Evolutionary conservation across 2,329 filamentous ascomycete species (phyloP).

Genomic region (Mollisia scopiformis): DNA sequence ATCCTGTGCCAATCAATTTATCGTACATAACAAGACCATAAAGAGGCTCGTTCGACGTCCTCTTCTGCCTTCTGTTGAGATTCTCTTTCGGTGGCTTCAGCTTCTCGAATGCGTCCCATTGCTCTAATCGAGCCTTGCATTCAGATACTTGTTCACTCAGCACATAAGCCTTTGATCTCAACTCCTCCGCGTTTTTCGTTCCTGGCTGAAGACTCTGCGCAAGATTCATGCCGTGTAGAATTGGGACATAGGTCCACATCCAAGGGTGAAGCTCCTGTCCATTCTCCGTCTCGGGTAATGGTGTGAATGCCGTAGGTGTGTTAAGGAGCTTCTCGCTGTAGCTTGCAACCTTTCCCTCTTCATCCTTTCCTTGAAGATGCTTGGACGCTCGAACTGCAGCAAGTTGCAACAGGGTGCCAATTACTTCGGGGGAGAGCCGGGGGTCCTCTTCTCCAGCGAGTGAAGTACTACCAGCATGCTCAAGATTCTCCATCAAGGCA

Average conservation of each 20-base stretch:
- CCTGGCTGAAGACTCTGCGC: constrained; percentile 37
- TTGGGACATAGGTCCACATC: constrained; percentile 30
- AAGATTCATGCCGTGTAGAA: constrained; percentile 45
- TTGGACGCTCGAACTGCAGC: constrained; percentile 45
- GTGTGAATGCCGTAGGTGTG: constrained; percentile 11
- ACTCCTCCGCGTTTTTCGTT: constrained; percentile 14
- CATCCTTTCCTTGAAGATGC: constrained; percentile 41
- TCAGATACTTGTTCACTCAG: constrained; percentile 9
- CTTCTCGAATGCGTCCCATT: background rate
- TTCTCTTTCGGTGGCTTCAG: background rate
- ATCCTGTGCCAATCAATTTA: background rate
- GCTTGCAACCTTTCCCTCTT: constrained; percentile 40
- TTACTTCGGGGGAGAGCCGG: constrained; percentile 43
- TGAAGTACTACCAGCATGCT: constrained; percentile 23
- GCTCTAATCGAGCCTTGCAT: constrained; percentile 5
- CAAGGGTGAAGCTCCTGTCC: background rate
- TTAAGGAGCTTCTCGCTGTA: constrained; percentile 39
- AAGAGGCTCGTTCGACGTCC: background rate
- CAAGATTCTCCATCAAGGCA: constrained; percentile 32
- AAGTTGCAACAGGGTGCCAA: constrained; percentile 46
- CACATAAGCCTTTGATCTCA: constrained; percentile 16
- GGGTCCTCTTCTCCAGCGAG: constrained; percentile 35
- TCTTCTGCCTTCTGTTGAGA: background rate
- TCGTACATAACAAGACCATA: background rate
- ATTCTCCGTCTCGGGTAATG: constrained; percentile 22